Base-by-base conservation (phyloP, 2,329 filamentous ascomycete species). In the Aspergillus pseudonomiae region DNA sequence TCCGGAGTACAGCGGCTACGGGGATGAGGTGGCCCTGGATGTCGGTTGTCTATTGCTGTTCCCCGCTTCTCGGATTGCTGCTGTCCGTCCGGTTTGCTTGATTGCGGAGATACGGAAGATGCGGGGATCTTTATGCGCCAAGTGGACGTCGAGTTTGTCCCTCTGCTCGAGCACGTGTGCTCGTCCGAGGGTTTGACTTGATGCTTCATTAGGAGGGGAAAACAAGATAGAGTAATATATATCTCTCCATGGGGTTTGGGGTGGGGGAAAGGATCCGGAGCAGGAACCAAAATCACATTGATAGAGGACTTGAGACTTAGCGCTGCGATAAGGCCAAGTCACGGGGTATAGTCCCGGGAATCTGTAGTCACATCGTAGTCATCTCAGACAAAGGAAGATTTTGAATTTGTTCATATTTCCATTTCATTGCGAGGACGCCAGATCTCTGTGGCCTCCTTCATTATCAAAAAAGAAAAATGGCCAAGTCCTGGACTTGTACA, bases 381-480 rank as follows among this genome's bases (percentile, higher is more conserved):
- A 32, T 50, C 34, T 50, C 41, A 66, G 62, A 64, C 39, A 62
- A 60, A 62, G 61, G 63, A 68, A 60, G 64, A 71, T 69, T 61
- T 73, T 70, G 60, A 66, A 74, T 72, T 73, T 73, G 72, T 76
- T 76, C 73, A 75, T 74, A 73, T 76, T 77, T 78, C 73, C 74
- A 73, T 77, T 77, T 78, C 76, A 78, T 78, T 76, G 71, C 67
- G 65, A 75, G 73, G 75, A 72, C 71, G 71, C 76, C 75, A 74
- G 70, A 67, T 75, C 71, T 71, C 62, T 71, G 69, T 71, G 73
- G 70, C 74, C 68, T 70, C 74, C 73, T 71, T 75, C 72, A 73
- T 75, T 70, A 72, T 71, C 19, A 74, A 74, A 63, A 66, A 63
- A 70, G 52, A 55, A 68, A 72, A 70, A 71, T 69, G 68, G 67